A percentile compares a stretch with the other conserved stretches of the same genome.
Evolutionary conservation across 1,284 basidiomycete species (phyloP).

Genomic region (Pseudozyma tsukubaensis): DNA sequence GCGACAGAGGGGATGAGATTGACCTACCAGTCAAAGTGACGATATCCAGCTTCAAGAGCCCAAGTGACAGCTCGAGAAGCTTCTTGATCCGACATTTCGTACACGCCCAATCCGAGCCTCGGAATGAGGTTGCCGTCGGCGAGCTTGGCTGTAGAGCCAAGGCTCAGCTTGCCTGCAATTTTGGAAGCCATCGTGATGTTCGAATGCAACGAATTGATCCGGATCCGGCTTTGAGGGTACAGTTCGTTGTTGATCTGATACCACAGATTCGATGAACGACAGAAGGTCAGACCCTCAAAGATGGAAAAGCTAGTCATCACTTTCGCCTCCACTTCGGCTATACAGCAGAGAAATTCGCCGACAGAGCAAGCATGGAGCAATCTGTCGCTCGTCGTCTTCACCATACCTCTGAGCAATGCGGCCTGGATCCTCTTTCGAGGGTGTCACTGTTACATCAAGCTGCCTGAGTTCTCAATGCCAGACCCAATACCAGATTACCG

Average conservation of each 20-base stretch:
- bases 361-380: neutral
- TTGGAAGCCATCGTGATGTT: neutral
- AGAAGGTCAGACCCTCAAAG: too few species aligned
- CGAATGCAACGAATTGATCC: neutral
- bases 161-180: constrained; percentile 5
- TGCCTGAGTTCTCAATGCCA: too few species aligned
- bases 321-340: too few species aligned
- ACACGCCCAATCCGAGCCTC: constrained; percentile 27
- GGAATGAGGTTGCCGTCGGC: constrained; percentile 28
- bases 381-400: neutral
- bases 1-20: neutral
- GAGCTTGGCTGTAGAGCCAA: constrained; percentile 20
- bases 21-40: constrained; percentile 37
- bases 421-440: too few species aligned
- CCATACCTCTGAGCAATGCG: too few species aligned
- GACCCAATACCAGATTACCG: too few species aligned
- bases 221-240: too few species aligned
- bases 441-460: too few species aligned
- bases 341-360: neutral
- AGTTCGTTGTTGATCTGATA: too few species aligned
- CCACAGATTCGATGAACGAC: too few species aligned
- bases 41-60: constrained; percentile 37
- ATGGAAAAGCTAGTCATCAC: too few species aligned
- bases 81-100: constrained; percentile 30
- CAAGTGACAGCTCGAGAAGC: constrained; percentile 30